Base-by-base conservation (phyloP, 2,329 filamentous ascomycete genomes). In the Sporothrix pallida region DNA sequence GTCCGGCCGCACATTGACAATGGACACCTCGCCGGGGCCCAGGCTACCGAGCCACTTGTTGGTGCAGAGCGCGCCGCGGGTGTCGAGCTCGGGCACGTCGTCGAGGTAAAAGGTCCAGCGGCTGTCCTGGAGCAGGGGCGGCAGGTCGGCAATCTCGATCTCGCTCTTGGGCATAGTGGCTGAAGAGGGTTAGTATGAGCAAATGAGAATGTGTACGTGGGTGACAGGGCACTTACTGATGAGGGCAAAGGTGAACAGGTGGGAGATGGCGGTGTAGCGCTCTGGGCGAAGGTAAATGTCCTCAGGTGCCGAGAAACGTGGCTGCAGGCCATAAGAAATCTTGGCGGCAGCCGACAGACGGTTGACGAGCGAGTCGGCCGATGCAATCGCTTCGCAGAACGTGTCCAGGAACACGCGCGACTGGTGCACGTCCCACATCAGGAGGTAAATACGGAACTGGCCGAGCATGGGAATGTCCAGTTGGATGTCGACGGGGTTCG, bases 381-480 rank as follows among this genome's bases (percentile, higher is more conserved):
- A 83, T 1, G 85, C 84, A 69, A 92, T 84, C 10, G 86, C 82
- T 37, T 84, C 82, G 77, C 87, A 91, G 56, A 93, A 85, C 0
- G 83, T 84, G 7, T 87, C 83, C 31, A 94, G 83, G 81, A 93
- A 93, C 83, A 82, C 72, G 83, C 83, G 73, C 44, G 76, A 74
- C 75, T 77, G 3, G 86, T 85, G 46, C 85, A 93, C 84, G 77
- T 93, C 86, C 78, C 88, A 89, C 75, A 89, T 87, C 75, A 95
- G 87, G 75, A 94, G 86, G 80, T 92, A 94, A 63, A 94, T 87
- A 68, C 91, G 87, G 83, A 94, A 95, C 78, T 95, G 92, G 37
- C 92, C 90, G 6, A 94, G 84, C 81, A 93, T 88, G 1, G 92
- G 92, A 62, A 94, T 92, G 78, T 94, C 92, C 6, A 93, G 88